Evolutionary conservation across 768 basidiomycete species (phyloP).

Genomic region (Phaeotremella skinneri): DNA sequence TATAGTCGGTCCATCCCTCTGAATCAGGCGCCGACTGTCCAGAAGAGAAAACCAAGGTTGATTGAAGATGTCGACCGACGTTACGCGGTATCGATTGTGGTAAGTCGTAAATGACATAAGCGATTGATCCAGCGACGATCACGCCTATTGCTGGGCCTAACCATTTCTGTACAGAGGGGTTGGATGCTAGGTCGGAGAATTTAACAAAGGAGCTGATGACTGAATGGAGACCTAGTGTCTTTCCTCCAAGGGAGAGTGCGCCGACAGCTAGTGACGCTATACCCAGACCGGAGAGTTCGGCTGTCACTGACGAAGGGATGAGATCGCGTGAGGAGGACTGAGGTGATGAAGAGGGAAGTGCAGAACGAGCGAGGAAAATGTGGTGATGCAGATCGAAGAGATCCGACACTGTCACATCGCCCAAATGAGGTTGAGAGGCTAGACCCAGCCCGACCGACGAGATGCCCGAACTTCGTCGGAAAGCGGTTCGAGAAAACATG

Average conservation of each 20-base stretch:
- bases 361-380: conserved; percentile 57
- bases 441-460: conserved; percentile 82
- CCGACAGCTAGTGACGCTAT: conserved; percentile 64
- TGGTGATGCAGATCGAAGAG: conserved; percentile 82
- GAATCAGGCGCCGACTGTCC: conserved; percentile 28
- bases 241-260: conserved; percentile 83
- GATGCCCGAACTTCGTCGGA: conserved; percentile 58
- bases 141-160: conserved; percentile 78
- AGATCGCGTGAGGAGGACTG: conserved; percentile 49
- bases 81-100: conserved; percentile 84
- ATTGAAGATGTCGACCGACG: conserved; percentile 76
- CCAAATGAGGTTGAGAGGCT: conserved; percentile 70
- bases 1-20: conserved; percentile 26
- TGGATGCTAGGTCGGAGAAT: conserved; percentile 72
- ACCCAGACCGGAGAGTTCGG: conserved; percentile 52
- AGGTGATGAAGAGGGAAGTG: conserved; percentile 53
- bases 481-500: conserved; percentile 96
- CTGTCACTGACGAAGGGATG: conserved; percentile 58
- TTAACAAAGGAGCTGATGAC: conserved; percentile 76
- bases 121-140: conserved; percentile 50
- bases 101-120: conserved; percentile 79
- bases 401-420: conserved; percentile 77
- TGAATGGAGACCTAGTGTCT: conserved; percentile 70
- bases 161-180: conserved; percentile 74
- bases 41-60: conserved; percentile 56